A percentile compares a stretch with the other conserved stretches of the same genome.
Evolutionary conservation across 371 early-diverging fungal species (phyloP).

Genomic region (Mycotypha africana): DNA sequence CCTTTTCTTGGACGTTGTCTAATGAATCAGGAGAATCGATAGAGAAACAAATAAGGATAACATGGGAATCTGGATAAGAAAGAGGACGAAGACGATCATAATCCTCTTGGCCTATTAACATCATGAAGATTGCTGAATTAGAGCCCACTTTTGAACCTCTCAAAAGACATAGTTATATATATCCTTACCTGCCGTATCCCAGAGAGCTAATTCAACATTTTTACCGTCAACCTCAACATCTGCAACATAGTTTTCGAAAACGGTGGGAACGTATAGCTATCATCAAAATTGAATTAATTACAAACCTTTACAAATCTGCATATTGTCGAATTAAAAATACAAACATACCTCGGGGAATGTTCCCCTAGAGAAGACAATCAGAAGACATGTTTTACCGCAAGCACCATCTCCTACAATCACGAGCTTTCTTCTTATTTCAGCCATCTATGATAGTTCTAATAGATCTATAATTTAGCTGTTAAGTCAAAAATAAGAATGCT

Average conservation of each 20-base stretch:
- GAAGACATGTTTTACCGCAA: conserved; percentile 95
- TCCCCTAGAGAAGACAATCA: conserved; percentile 90
- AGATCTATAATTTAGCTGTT: too few relatives aligned
- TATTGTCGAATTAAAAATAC: too few relatives aligned
- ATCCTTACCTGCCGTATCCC: conserved; percentile 76
- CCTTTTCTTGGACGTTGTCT: conserved; percentile 75
- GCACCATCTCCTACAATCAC: conserved; percentile 98
- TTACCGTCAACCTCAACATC: conserved; percentile 72
- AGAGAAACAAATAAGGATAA: conserved; percentile 83
- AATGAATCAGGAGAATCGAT: conserved; percentile 70
- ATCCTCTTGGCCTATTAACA: conserved; percentile 63
- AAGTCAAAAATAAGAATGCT: too few relatives aligned
- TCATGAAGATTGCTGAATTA: not conserved
- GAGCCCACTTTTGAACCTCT: not conserved
- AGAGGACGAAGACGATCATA: conserved; percentile 77
- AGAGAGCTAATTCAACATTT: conserved; percentile 75
- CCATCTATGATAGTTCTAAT: conserved; percentile 1
- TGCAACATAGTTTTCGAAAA: conserved; percentile 82
- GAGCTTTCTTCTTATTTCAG: conserved; percentile 88
- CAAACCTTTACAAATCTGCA: not conserved
- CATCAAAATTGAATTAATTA: not conserved
- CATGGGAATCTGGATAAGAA: conserved; percentile 84
- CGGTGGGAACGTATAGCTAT: conserved; percentile 57
- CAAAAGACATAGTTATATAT: not conserved
- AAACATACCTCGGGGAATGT: conserved; percentile 81